These are phyloP conservation scores for Reticulascus tulasneorum DNA, from an alignment of 2,329 filamentous ascomycete species.

Conservation along the genomic window DNA sequence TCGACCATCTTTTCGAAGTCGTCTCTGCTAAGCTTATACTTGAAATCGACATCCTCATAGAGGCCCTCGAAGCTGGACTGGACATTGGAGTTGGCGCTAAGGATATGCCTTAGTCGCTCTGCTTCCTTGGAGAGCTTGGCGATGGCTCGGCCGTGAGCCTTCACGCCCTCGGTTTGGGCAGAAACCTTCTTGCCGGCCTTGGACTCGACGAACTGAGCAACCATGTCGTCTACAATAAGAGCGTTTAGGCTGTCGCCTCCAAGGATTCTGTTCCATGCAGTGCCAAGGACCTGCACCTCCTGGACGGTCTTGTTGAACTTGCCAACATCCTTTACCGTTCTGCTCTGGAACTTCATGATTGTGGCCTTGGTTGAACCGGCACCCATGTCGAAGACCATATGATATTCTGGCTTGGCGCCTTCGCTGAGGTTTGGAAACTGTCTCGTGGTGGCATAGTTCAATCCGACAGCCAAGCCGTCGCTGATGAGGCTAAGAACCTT, in stretches of 20 bases:
- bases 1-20: conserved; percentile 78
- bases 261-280: conserved; percentile 83
- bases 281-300: conserved; percentile 84
- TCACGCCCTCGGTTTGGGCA: conserved; percentile 60
- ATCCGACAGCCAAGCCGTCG: conserved; percentile 85
- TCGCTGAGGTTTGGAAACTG: conserved; percentile 83
- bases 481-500: conserved; percentile 81
- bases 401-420: conserved; percentile 81
- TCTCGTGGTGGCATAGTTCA: conserved; percentile 91
- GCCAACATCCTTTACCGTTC: conserved; percentile 83
- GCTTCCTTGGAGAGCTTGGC: conserved; percentile 93
- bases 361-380: conserved; percentile 91
- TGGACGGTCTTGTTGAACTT: conserved; percentile 96
- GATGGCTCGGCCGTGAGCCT: conserved; percentile 75
- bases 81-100: conserved; percentile 89
- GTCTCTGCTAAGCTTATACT: conserved; percentile 77
- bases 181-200: conserved; percentile 62
- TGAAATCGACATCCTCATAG: conserved; percentile 89
- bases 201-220: conserved; percentile 71
- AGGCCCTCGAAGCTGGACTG: conserved; percentile 79
- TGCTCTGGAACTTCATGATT: conserved; percentile 83
- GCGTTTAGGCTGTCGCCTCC: conserved; percentile 88
- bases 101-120: conserved; percentile 77
- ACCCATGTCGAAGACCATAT: conserved; percentile 97
- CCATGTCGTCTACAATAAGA: conserved; percentile 84